Conservation (phyloP, 2,329 filamentous ascomycete species). For the Cytospora piceicola region DNA sequence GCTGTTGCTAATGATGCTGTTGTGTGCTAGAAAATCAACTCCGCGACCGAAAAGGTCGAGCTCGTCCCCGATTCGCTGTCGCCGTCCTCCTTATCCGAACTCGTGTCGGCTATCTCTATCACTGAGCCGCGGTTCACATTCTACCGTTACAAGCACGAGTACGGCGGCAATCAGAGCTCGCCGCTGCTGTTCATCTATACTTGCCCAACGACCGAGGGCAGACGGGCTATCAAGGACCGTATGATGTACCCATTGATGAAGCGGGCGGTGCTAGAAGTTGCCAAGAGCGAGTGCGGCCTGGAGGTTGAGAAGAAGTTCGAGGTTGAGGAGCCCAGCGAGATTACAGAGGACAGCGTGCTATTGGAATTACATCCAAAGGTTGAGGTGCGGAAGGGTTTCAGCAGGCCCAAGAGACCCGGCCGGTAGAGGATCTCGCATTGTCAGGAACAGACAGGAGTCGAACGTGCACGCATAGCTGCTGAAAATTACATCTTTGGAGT, state of each 20-base stretch:
- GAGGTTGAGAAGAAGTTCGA: slow-evolving; percentile 72
- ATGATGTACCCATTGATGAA: slow-evolving; percentile 83
- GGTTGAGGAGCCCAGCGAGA: slow-evolving; percentile 69
- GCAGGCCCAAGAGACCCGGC: slow-evolving; percentile 78
- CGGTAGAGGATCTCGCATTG: slow-evolving; percentile 44
- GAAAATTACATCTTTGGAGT: background rate
- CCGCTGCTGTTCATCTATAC: slow-evolving; percentile 83
- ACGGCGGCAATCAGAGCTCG: slow-evolving; percentile 55
- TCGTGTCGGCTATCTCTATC: slow-evolving; percentile 64
- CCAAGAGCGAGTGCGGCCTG: slow-evolving; percentile 67
- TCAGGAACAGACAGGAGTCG: too few species aligned
- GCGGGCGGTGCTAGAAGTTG: slow-evolving; percentile 67
- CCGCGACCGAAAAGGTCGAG: slow-evolving; percentile 69
- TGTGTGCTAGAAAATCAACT: slow-evolving; percentile 70
- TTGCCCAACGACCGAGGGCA: slow-evolving; percentile 67
- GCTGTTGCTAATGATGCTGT: slow-evolving; percentile 15
- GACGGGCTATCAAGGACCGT: slow-evolving; percentile 75
- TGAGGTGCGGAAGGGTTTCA: slow-evolving; percentile 70
- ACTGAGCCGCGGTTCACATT: slow-evolving; percentile 78
- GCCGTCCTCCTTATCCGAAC: slow-evolving; percentile 59
- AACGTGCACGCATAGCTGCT: background rate
- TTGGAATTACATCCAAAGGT: slow-evolving; percentile 71
- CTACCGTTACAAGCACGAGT: slow-evolving; percentile 67
- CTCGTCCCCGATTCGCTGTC: slow-evolving; percentile 59
- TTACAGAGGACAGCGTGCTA: slow-evolving; percentile 67